Conservation (phyloP, 176 grass and related monocot species). For the Oropetium thomaeum region DNA sequence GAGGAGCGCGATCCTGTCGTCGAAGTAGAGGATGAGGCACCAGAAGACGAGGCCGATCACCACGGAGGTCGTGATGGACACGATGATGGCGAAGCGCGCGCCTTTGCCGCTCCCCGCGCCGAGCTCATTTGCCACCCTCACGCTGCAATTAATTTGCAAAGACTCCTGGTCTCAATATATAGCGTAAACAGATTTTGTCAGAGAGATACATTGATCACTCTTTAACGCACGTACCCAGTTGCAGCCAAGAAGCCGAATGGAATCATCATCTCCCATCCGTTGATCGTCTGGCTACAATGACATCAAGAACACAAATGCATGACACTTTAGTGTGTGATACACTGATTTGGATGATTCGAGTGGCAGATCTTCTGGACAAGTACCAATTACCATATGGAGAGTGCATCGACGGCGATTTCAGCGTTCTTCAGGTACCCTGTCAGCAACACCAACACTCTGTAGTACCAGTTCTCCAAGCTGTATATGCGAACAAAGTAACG, state of each 20-base stretch:
- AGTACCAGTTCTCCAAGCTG: constrained; percentile 90
- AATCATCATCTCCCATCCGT: constrained; percentile 88
- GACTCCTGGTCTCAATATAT: background rate
- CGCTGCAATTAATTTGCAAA: constrained; percentile 6
- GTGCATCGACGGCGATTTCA: constrained; percentile 68
- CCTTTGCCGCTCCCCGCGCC: constrained; percentile 46
- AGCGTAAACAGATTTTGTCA: too few relatives aligned
- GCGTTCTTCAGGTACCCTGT: constrained; percentile 67
- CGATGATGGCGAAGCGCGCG: constrained; percentile 46
- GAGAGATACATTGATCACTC: background rate
- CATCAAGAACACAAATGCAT: background rate
- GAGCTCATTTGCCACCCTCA: constrained; percentile 57
- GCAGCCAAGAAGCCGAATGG: constrained; percentile 77
- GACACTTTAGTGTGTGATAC: background rate
- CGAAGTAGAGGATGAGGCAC: constrained; percentile 40
- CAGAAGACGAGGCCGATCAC: constrained; percentile 51
- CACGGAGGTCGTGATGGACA: constrained; percentile 47
- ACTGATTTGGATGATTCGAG: background rate
- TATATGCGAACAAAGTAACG: background rate
- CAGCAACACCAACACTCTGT: constrained; percentile 55
- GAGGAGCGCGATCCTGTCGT: constrained; percentile 45
- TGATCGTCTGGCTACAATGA: constrained; percentile 58
- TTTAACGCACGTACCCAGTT: constrained; percentile 52
- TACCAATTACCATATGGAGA: constrained; percentile 62
- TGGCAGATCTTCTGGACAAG: background rate